Conservation (phyloP, 2,329 filamentous ascomycete species). For the Fusarium sp. region DNA sequence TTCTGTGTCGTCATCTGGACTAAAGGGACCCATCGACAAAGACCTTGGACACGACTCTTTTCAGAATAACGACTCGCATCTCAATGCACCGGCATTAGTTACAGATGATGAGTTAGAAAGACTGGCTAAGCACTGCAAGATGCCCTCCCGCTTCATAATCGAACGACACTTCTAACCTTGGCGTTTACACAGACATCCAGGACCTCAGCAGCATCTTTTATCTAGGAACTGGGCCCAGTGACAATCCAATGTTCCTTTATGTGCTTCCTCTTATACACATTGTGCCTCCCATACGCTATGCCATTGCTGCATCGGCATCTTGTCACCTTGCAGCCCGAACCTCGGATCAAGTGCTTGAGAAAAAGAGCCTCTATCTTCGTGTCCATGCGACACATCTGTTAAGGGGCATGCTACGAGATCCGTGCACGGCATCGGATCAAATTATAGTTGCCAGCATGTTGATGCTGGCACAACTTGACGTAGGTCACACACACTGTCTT, state of each 20-base stretch:
- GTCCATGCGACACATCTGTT: conserved; percentile 9
- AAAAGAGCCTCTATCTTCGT: conserved; percentile 13
- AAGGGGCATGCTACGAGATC: not conserved
- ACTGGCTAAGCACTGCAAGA: conserved; percentile 12
- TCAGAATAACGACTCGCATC: not conserved
- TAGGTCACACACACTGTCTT: not conserved
- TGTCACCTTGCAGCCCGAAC: conserved; percentile 21
- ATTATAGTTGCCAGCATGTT: conserved; percentile 10
- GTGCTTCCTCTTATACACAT: conserved; percentile 16
- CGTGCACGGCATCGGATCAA: not conserved
- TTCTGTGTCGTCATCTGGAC: not conserved
- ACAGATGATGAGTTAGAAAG: conserved; percentile 2
- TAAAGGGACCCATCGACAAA: not conserved
- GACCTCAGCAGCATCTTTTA: conserved; percentile 22
- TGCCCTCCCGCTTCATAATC: fast-evolving
- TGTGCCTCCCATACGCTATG: conserved; percentile 11
- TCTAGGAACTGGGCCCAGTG: conserved; percentile 12
- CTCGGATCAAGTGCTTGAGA: not conserved
- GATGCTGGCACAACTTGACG: conserved; percentile 25
- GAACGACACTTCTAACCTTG: not conserved
- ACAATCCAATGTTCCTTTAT: conserved; percentile 25
- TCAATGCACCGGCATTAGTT: not conserved
- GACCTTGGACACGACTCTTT: not conserved
- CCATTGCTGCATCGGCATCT: conserved; percentile 16
- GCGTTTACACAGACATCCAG: not conserved